Evolutionary conservation across 345 rosid genomes (phyloP), one percentile per base, ranked within the genome.

Genomic region (Populus deltoides): DNA sequence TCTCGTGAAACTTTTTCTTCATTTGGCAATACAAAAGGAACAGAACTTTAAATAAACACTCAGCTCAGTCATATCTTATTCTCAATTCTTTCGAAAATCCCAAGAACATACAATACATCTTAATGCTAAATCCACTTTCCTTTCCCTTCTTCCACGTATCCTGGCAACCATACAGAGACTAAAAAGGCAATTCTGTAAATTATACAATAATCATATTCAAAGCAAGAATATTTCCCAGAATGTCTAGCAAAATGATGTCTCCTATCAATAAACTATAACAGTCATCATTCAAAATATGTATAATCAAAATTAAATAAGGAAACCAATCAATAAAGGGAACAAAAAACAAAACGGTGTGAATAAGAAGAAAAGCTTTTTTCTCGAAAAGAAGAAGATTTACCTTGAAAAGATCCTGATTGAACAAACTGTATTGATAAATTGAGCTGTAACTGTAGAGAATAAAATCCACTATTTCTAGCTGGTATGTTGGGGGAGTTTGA

Each of bases 331-430:
- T 22, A n/a, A 70, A 70, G 35, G 38, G 29, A 38, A 18, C 8
- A 68, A 59, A 59, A 24, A 41, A 35, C 35, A 24, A 59, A 59
- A 24, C 6, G 12, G 16, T 20, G 59, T 59, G 65, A 59, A 24
- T 9, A 10, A 59, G 10, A 24, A n/a, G 63, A n/a, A n/a, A 59
- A n/a, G 24, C 15, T 59, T 59, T 11, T 39, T 11, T 38, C 16
- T n/a, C 35, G 25, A 68, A 22, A 57, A 10, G 2, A 76, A 68
- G 43, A 77, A 38, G 25, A n/a, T 12, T 59, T 38, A 72, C 76
- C 81, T 47, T 71, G 76, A 51, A 51, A 51, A 67, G 72, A 16
- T 35, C 72, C 65, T 16, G 53, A n/a, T 66, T 38, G 45, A 53
- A 25, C 27, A 33, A 78, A 41, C 15, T 12, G 73, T n/a, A 63